Evolutionary conservation across 768 basidiomycete species (phyloP).

Genomic region (Candolleomyces eurysporus): DNA sequence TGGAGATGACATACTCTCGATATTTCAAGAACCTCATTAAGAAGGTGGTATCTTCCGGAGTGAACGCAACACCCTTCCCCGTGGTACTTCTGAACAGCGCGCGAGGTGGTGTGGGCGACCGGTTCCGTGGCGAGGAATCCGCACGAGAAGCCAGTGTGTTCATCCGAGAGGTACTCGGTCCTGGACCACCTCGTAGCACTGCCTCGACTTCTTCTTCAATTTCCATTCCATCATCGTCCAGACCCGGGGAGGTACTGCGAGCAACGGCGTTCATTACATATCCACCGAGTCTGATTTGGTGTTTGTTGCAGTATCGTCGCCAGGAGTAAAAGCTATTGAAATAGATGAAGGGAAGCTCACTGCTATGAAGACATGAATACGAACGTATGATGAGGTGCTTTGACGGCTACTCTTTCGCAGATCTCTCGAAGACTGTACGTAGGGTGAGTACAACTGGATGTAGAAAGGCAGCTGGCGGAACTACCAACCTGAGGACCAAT

Average conservation of each 20-base stretch:
- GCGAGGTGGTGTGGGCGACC: conserved; percentile 79
- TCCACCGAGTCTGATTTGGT: conserved; percentile 85
- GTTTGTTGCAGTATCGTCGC: conserved; percentile 90
- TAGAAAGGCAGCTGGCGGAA: background rate
- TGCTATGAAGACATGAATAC: conserved; percentile 1
- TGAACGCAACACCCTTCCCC: conserved; percentile 88
- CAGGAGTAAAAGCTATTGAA: conserved; percentile 77
- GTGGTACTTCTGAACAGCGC: conserved; percentile 83
- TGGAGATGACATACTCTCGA: conserved; percentile 52
- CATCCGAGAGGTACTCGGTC: conserved; percentile 10
- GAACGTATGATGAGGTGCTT: conserved; percentile 85
- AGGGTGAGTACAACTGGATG: background rate
- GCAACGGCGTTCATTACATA: conserved; percentile 69
- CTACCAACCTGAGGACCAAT: conserved; percentile 64
- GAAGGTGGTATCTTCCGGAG: conserved; percentile 77
- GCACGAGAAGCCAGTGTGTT: conserved; percentile 19
- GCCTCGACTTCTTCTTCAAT: conserved; percentile 33
- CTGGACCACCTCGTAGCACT: background rate
- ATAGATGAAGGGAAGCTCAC: background rate
- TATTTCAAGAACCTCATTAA: conserved; percentile 76
- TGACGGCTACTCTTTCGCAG: conserved; percentile 82
- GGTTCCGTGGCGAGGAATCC: conserved; percentile 38
- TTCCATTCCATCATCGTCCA: conserved; percentile 42
- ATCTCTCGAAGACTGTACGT: conserved; percentile 67
- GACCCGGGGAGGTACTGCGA: conserved; percentile 22